Percentiles rank a stretch among this genome's conserved stretches.
These are phyloP conservation scores for Heritiera fomes DNA, from an alignment of 345 rosid species.

Conservation along the genomic window DNA sequence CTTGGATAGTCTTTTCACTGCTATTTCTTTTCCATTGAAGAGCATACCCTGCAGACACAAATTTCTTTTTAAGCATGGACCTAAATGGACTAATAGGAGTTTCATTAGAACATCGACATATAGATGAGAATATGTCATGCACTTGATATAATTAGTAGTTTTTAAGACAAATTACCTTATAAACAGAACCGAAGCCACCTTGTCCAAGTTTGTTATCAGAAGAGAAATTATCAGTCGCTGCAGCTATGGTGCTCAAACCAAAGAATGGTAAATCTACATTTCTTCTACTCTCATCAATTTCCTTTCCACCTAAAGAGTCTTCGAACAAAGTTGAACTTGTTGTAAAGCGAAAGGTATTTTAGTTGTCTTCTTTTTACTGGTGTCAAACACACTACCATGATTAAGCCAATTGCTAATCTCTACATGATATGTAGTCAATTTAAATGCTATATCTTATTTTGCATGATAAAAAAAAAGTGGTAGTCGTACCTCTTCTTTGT, in stretches of 20 bases:
- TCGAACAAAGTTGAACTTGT: constrained; percentile 29
- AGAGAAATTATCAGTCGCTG: constrained; percentile 58
- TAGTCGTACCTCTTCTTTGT: constrained; percentile 37
- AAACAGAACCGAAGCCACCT: constrained; percentile 77
- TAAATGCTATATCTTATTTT: neutral
- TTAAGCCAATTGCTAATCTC: neutral
- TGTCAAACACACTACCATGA: neutral
- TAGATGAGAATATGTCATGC: neutral
- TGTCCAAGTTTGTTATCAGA: constrained; percentile 58
- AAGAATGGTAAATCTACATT: constrained; percentile 49
- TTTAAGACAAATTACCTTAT: constrained; percentile 42
- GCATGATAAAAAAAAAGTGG: neutral
- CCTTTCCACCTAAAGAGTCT: constrained; percentile 33
- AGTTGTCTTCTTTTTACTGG: constrained; percentile 31
- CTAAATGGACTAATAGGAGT: neutral
- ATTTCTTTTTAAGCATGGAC: neutral
- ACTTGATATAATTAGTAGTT: neutral
- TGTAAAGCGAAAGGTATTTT: constrained; percentile 9
- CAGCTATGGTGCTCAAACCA: constrained; percentile 43
- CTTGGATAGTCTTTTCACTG: constrained; percentile 50
- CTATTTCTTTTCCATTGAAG: constrained; percentile 45
- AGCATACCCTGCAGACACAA: constrained; percentile 40
- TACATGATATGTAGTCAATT: neutral
- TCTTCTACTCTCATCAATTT: constrained; percentile 35
- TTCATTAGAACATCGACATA: neutral